Evolutionary conservation across 306 rosid genomes (phyloP), one percentile per base, ranked within the genome.

Genomic region (Acacia confusa): DNA sequence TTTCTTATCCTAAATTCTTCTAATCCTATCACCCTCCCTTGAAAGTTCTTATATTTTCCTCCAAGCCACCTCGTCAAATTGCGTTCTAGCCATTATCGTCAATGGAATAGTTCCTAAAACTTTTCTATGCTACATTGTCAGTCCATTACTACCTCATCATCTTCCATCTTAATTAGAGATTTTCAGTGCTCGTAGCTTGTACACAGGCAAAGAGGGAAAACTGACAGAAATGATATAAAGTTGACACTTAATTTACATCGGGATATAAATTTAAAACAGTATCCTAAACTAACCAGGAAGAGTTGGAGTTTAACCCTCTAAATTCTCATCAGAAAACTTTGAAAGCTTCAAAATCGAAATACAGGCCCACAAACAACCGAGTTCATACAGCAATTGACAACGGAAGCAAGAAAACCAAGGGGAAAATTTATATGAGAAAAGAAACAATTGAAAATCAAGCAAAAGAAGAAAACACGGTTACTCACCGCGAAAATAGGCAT

Each of bases 401-500:
- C 7, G 20, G 9, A 9, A 25, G 74, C 75, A 81, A 50, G 12
- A 65, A 60, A 41, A 43, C 1, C 75, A 9, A 32, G 10, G 16
- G 11, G 30, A 58, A 50, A 44, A 41, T 19, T 19, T 40, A 17
- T 6, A 34, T 41, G 10, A 13, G 8, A 71, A 20, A 14, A 41
- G 1, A 11, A 41, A 47, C 7, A n/a, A 34, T 50, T 25, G 9
- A 38, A 77, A 47, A 58, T 60, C 20, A 8, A 48, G 40, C 67
- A 45, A 36, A 79, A 68, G 7, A 3, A 22, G 75, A 4, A 13
- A n/a, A 15, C 22, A 24, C 45, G 47, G 66, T 9, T 7, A 74
- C 67, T 70, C 81, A 83, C 96, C 91, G 69, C 85, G 82, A 83
- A 86, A 41, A 6, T 73, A 74, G 78, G 60, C 55, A 82, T 70